Evolutionary conservation across 257 asterid genomes (phyloP).

Genomic region (Phtheirospermum japonicum): DNA sequence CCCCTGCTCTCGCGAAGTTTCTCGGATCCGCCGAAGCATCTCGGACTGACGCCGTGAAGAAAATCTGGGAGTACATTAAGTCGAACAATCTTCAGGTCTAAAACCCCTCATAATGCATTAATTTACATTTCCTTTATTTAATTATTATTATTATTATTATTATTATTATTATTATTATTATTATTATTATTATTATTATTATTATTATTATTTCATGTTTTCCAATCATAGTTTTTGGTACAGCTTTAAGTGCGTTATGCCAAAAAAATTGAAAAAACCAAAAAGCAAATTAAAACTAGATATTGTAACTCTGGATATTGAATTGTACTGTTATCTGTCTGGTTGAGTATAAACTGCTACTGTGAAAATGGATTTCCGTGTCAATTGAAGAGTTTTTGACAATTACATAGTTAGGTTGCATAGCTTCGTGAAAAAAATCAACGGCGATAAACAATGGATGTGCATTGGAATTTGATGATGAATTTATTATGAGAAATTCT

Average conservation of each 20-base stretch:
- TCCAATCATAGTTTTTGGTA: neutral
- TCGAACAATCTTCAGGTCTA: constrained; percentile 35
- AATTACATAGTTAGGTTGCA: neutral
- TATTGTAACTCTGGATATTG: too few species aligned
- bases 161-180: too few species aligned
- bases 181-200: too few species aligned
- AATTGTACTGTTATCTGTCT: neutral
- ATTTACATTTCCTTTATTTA: neutral
- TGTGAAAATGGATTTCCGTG: neutral
- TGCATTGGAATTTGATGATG: neutral
- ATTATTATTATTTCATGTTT: too few species aligned
- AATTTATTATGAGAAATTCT: neutral
- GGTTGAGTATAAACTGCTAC: neutral
- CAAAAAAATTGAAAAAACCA: too few species aligned
- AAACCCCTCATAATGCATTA: neutral
- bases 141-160: too few species aligned
- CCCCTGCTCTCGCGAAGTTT: constrained; percentile 43
- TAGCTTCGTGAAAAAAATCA: neutral
- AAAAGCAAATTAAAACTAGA: too few species aligned
- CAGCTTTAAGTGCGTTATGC: too few species aligned
- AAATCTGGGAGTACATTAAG: constrained; percentile 38
- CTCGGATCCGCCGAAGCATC: constrained; percentile 38
- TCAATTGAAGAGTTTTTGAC: neutral
- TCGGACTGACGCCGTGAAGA: constrained; percentile 33
- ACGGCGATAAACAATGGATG: neutral